A percentile compares a stretch with the other conserved stretches of the same genome.
phyloP scores from a whole-genome alignment of 345 rosid genomes.

The Orychophragmus violaceus region DNA sequence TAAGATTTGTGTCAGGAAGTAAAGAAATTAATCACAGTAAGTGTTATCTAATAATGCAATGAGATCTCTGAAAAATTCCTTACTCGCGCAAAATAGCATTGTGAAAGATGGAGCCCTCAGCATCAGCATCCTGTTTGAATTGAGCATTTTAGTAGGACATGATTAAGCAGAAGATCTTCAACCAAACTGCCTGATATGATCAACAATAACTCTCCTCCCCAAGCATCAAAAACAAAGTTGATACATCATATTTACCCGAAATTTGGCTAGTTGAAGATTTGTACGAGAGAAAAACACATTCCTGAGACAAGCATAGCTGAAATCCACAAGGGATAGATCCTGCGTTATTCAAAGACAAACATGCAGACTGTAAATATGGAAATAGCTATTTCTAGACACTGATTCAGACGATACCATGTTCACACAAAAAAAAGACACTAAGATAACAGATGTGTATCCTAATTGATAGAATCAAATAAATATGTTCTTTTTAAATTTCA shows the following conservation, averaged over 20 bases:
- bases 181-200: background rate
- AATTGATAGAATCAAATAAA: background rate
- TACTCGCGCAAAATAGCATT: slow-evolving; percentile 95
- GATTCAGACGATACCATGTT: background rate
- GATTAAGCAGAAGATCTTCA: background rate
- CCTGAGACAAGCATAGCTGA: slow-evolving; percentile 79
- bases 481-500: background rate
- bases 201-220: background rate
- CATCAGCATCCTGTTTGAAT: slow-evolving; percentile 64
- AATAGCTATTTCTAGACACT: background rate
- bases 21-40: background rate
- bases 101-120: slow-evolving; percentile 72
- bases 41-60: background rate
- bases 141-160: slow-evolving; percentile 6
- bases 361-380: background rate
- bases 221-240: background rate
- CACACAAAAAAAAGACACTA: background rate
- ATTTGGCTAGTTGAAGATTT: slow-evolving; percentile 78
- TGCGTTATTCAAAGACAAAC: slow-evolving; percentile 30
- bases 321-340: slow-evolving; percentile 84
- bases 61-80: slow-evolving; percentile 26
- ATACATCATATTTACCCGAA: slow-evolving; percentile 49
- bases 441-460: background rate
- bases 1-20: too few species aligned
- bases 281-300: slow-evolving; percentile 91